A percentile compares a stretch with the other conserved stretches of the same genome.
Conservation (phyloP, 2,329 filamentous ascomycete species). For the Clarireedia homoeocarpa region DNA sequence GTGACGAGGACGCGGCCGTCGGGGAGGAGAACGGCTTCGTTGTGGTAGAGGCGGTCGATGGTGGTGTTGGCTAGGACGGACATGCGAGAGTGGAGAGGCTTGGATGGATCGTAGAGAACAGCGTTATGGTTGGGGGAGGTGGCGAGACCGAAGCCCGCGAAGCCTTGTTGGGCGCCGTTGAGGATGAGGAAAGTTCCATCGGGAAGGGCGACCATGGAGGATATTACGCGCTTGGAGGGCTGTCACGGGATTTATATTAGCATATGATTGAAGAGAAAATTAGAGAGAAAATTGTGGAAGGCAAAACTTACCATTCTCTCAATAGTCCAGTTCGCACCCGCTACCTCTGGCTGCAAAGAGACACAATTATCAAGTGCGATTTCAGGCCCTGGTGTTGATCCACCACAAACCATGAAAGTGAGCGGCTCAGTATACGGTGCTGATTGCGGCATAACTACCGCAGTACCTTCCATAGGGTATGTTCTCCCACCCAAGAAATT, state of each 20-base stretch:
- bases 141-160: constrained; percentile 54
- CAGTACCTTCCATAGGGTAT: constrained; percentile 57
- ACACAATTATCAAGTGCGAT: constrained; percentile 60
- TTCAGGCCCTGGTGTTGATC: constrained; percentile 45
- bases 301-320: constrained; percentile 49
- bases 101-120: constrained; percentile 51
- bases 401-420: constrained; percentile 56
- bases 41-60: constrained; percentile 56
- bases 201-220: constrained; percentile 54
- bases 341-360: constrained; percentile 49
- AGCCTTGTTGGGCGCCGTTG: constrained; percentile 51
- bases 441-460: constrained; percentile 54
- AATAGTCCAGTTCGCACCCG: constrained; percentile 49
- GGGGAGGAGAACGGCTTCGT: constrained; percentile 52
- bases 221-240: constrained; percentile 52
- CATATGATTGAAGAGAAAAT: background rate
- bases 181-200: constrained; percentile 58
- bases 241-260: background rate
- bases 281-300: background rate
- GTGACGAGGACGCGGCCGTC: constrained; percentile 55
- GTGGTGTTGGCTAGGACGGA: constrained; percentile 57
- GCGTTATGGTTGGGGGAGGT: constrained; percentile 49
- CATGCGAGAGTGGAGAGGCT: constrained; percentile 47
- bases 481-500: constrained; percentile 53
- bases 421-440: constrained; percentile 55